Base-by-base conservation (phyloP, 495 filamentous ascomycete species). In the Hypoxylon trugodes region DNA sequence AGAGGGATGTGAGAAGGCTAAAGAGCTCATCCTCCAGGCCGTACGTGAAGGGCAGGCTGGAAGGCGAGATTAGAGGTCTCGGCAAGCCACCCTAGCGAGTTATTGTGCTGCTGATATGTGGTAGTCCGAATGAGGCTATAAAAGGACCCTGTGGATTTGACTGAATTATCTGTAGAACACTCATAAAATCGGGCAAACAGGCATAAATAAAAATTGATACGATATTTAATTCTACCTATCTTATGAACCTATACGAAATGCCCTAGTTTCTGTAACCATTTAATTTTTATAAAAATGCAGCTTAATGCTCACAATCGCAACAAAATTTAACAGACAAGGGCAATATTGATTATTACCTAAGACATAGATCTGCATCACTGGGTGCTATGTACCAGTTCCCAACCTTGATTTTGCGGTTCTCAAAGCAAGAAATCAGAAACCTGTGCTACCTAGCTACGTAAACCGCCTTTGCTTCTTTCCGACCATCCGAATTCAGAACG, bases 1-100 rank as follows among this genome's bases (percentile, higher is more conserved):
- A 68, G 90, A 91, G 46, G 91, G 90, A 16, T 82, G 96, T 10
- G 93, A 97, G 76, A 84, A 91, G 74, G 96, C 95, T 32, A 92
- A 86, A 77, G 88, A 96, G 40, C 80, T 93, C 70, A 96, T 99
- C 65, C 76, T 99, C 55, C 86, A 90, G 47, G 87, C 90, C 40
- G 91, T 98, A 16, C 78, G 75, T 33, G 82, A 86, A 51, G 83
- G 81, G 16, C 70, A 71, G 43, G 46, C 56, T 43, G 65, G 61
- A 28, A 68, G 56, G 9, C 49, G 71, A 45, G 71, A 73, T 37
- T 73, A 73, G 62, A 45, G 38, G 24, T 57, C 66, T 47, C 42
- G 12, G 3, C 46, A 6, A 18, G 24, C 15, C 28, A 28, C 28
- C 25, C 8, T 47, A n/a, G 13, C 35, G 25, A 21, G 6, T 24